Evolutionary conservation across 1,139 yeast species (phyloP).

Genomic region (Sugiyamaella novakii): DNA sequence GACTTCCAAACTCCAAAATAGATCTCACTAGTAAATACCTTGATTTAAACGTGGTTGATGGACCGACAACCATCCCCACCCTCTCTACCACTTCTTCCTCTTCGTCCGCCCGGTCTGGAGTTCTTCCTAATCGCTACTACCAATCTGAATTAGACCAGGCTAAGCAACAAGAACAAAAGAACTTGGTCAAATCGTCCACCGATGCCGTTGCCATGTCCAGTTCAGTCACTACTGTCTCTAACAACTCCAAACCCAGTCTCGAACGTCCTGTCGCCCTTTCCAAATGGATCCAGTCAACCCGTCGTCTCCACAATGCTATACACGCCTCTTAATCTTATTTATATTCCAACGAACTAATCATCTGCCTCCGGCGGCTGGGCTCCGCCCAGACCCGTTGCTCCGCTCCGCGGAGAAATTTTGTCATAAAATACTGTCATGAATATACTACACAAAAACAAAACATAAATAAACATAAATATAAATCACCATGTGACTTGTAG

Average conservation of each 20-base stretch:
- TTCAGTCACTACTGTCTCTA: not conserved
- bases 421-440: too few relatives aligned
- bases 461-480: constrained; percentile 17
- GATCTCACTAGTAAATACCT: constrained; percentile 40
- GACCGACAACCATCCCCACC: not conserved
- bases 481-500: not conserved
- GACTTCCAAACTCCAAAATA: constrained; percentile 48
- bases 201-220: constrained; percentile 12
- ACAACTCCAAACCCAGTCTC: not conserved
- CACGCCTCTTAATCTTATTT: constrained; percentile 5
- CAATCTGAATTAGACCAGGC: constrained; percentile 11
- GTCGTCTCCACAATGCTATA: constrained; percentile 8
- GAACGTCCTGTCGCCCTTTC: constrained; percentile 3
- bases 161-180: constrained; percentile 16
- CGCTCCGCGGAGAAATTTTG: constrained; percentile 6
- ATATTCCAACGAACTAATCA: not conserved
- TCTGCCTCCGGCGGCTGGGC: constrained; percentile 13
- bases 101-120: not conserved
- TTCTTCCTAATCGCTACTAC: constrained; percentile 15
- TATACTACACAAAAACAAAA: constrained; percentile 10
- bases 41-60: constrained; percentile 19
- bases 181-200: constrained; percentile 17
- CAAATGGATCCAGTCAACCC: constrained; percentile 4
- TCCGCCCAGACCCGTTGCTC: constrained; percentile 8
- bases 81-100: not conserved